A percentile compares a stretch with the other conserved stretches of the same genome.
Conservation (phyloP, 1,139 yeast genomes). For the Yamadazyma triangularis region DNA sequence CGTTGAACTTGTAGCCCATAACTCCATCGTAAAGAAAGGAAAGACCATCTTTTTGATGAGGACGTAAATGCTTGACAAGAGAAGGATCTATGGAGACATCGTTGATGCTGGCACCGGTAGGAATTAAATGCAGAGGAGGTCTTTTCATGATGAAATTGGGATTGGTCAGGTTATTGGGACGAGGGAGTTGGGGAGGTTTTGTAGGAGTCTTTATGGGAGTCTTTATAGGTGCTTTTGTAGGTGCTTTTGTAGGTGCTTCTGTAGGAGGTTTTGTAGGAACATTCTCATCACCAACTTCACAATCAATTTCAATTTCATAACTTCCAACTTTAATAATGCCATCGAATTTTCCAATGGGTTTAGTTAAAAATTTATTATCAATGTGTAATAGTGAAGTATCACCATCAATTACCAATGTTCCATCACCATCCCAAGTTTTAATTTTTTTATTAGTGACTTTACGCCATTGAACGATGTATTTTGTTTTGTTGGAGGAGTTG, state of each 20-base stretch:
- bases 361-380: conserved; percentile 8
- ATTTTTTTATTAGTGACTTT: conserved; percentile 72
- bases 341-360: conserved; percentile 21
- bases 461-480: conserved; percentile 54
- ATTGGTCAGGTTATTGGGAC: too few species aligned
- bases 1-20: conserved; percentile 58
- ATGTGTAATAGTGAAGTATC: conserved; percentile 8
- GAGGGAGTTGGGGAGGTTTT: background rate
- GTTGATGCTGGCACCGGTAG: conserved; percentile 14
- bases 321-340: conserved; percentile 45
- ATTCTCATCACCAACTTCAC: conserved; percentile 23
- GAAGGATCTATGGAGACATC: conserved; percentile 73
- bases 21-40: conserved; percentile 76
- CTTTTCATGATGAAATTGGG: conserved; percentile 9
- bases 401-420: conserved; percentile 32
- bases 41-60: conserved; percentile 86
- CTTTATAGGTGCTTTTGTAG: conserved; percentile 1
- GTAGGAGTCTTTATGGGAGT: background rate
- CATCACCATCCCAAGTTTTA: conserved; percentile 97
- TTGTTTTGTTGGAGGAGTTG: background rate
- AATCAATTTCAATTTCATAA: conserved; percentile 53
- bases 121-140: background rate
- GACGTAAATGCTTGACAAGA: conserved; percentile 53
- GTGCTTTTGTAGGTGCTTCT: background rate
- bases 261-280: background rate